These are phyloP conservation scores for Phragmites australis DNA, from an alignment of 176 grass and related monocot genomes.

Conservation along the genomic window DNA sequence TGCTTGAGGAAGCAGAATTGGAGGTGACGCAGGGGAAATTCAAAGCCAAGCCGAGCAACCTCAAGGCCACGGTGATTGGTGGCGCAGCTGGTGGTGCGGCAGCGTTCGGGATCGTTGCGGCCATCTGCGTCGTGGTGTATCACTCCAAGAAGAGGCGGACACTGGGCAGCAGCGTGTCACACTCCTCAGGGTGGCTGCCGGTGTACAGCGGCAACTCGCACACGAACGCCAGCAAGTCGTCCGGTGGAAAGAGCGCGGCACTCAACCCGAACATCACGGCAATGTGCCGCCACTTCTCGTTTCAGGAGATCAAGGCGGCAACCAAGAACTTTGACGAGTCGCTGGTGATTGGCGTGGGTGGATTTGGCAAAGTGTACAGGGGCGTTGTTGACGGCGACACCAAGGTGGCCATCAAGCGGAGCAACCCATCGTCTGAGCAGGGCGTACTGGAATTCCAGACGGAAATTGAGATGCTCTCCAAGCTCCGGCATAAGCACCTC, in stretches of 20 bases:
- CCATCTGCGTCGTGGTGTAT: slow-evolving; percentile 44
- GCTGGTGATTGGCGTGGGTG: slow-evolving; percentile 51
- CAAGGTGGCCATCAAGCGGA: slow-evolving; percentile 57
- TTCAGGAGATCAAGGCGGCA: slow-evolving; percentile 49
- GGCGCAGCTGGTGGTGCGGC: slow-evolving; percentile 54
- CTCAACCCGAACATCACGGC: slow-evolving; percentile 63
- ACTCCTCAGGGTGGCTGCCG: slow-evolving; percentile 65
- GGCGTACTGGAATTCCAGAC: slow-evolving; percentile 58
- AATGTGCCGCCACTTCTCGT: slow-evolving; percentile 71
- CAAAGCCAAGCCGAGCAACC: slow-evolving; percentile 20
- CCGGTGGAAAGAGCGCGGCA: slow-evolving; percentile 57
- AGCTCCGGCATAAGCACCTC: slow-evolving; percentile 57
- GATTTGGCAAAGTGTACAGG: slow-evolving; percentile 56
- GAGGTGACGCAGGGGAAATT: slow-evolving; percentile 32
- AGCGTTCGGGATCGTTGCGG: slow-evolving; percentile 50
- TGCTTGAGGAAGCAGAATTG: slow-evolving; percentile 47
- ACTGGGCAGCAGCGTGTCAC: slow-evolving; percentile 38
- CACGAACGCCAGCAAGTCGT: slow-evolving; percentile 56
- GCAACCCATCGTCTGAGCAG: slow-evolving; percentile 50
- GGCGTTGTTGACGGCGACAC: slow-evolving; percentile 47
- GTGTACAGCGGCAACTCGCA: slow-evolving; percentile 60
- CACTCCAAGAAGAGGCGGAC: slow-evolving; percentile 52
- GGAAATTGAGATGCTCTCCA: slow-evolving; percentile 59
- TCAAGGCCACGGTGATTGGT: slow-evolving; percentile 39
- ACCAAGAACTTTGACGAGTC: slow-evolving; percentile 52